phyloP scores from a whole-genome alignment of 441 rosid species.

The Omphalea diandra region DNA sequence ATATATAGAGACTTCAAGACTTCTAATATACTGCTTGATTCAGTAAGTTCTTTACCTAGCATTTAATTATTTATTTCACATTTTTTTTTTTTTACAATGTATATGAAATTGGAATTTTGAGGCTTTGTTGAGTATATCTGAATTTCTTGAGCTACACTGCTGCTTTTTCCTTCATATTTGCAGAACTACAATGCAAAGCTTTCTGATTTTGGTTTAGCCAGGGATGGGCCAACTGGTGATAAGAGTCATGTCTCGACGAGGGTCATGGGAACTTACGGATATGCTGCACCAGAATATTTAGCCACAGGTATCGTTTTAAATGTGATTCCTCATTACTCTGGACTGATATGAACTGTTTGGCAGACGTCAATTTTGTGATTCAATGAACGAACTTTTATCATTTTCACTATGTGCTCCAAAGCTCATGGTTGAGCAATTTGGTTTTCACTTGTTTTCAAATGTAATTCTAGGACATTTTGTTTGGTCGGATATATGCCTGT shows the following conservation, averaged over 20 bases:
- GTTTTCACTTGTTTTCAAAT: slow-evolving; percentile 8
- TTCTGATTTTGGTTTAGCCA: slow-evolving; percentile 86
- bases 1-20: slow-evolving; percentile 81
- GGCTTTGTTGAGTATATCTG: background rate
- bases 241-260: slow-evolving; percentile 81
- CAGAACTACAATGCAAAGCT: slow-evolving; percentile 84
- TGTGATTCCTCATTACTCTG: background rate
- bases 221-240: slow-evolving; percentile 78
- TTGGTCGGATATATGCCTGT: background rate
- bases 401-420: background rate
- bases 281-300: slow-evolving; percentile 82
- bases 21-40: slow-evolving; percentile 72
- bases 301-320: slow-evolving; percentile 48
- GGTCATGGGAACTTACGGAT: slow-evolving; percentile 80
- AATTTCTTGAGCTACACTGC: background rate
- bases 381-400: background rate
- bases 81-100: background rate
- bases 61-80: background rate
- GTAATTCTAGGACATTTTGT: background rate
- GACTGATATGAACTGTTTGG: background rate
- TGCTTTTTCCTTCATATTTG: slow-evolving; percentile 18
- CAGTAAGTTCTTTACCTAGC: slow-evolving; percentile 38
- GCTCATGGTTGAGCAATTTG: background rate
- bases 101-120: background rate
- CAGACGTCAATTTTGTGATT: background rate